Conservation (phyloP, 352 stramenopile species). For the Globisporangium splendens region DNA sequence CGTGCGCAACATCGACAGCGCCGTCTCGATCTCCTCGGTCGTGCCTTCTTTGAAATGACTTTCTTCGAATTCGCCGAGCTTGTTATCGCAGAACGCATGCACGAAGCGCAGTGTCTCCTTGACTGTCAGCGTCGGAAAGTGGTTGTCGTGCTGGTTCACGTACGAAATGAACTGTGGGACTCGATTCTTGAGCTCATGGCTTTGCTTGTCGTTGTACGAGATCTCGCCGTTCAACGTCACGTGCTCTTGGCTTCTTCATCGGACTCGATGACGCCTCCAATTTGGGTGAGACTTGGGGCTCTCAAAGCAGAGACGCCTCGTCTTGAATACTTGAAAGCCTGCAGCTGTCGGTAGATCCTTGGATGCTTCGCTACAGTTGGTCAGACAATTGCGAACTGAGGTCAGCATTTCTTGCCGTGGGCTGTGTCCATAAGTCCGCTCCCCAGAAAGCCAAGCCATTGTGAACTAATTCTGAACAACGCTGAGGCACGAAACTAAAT, state of each 20-base stretch:
- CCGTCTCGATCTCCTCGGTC: conserved; percentile 19
- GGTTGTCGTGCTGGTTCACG: conserved; percentile 43
- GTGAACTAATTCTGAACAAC: too few relatives aligned
- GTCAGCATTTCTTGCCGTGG: too few relatives aligned
- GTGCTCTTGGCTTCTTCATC: conserved; percentile 13
- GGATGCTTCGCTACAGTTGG: too few relatives aligned
- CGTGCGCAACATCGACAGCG: conserved; percentile 30
- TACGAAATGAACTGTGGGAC: conserved; percentile 50
- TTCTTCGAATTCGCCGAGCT: conserved; percentile 24
- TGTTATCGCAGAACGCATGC: conserved; percentile 41
- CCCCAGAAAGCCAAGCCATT: too few relatives aligned
- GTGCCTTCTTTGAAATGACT: conserved; percentile 30
- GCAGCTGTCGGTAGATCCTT: too few relatives aligned
- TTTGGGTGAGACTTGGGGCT: background rate
- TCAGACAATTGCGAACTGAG: too few relatives aligned
- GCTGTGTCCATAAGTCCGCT: too few relatives aligned
- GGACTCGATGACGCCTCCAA: conserved; percentile 9
- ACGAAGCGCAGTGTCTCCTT: conserved; percentile 53
- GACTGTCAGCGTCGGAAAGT: conserved; percentile 50
- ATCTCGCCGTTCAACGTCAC: conserved; percentile 39
- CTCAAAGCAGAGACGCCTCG: too few relatives aligned
- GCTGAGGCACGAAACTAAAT: too few relatives aligned
- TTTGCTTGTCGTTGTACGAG: conserved; percentile 45
- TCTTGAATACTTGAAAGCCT: too few relatives aligned
- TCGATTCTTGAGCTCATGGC: conserved; percentile 11